These are phyloP conservation scores for Hemileccinum rubropunctum DNA, from an alignment of 768 basidiomycete genomes.

Conservation along the genomic window DNA sequence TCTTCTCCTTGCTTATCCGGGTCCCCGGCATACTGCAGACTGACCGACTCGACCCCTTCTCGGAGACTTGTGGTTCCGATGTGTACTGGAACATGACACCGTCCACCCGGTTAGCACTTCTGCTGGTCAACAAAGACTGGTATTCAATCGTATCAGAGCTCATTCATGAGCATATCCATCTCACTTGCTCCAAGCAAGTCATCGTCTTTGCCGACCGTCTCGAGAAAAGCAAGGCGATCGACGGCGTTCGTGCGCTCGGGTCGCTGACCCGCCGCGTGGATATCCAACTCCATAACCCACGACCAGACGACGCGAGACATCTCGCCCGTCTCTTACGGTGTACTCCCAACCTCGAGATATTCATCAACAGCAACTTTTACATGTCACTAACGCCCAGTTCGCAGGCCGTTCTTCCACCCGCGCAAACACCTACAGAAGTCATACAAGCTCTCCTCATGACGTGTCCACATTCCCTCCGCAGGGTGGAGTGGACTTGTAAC, in stretches of 20 bases:
- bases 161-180: conserved; percentile 39
- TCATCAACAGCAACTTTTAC: conserved; percentile 38
- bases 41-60: conserved; percentile 41
- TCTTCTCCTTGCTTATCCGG: conserved; percentile 35
- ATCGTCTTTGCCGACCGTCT: conserved; percentile 33
- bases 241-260: conserved; percentile 33
- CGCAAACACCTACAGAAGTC: conserved; percentile 32
- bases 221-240: conserved; percentile 24
- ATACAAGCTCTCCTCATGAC: conserved; percentile 32
- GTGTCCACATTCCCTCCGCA: conserved; percentile 36
- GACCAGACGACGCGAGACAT: conserved; percentile 13
- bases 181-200: conserved; percentile 37
- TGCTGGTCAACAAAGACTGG: conserved; percentile 40
- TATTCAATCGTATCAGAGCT: conserved; percentile 36
- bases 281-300: conserved; percentile 35
- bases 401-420: conserved; percentile 19
- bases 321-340: conserved; percentile 38
- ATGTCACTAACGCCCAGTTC: conserved; percentile 19
- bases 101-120: conserved; percentile 30
- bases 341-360: conserved; percentile 45
- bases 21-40: conserved; percentile 32
- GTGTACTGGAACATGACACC: conserved; percentile 29
- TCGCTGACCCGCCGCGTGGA: conserved; percentile 42
- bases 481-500: conserved; percentile 45
- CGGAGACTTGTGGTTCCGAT: conserved; percentile 30